Conservation (phyloP, 2,329 filamentous ascomycete genomes). For the Pyricularia grisea region DNA sequence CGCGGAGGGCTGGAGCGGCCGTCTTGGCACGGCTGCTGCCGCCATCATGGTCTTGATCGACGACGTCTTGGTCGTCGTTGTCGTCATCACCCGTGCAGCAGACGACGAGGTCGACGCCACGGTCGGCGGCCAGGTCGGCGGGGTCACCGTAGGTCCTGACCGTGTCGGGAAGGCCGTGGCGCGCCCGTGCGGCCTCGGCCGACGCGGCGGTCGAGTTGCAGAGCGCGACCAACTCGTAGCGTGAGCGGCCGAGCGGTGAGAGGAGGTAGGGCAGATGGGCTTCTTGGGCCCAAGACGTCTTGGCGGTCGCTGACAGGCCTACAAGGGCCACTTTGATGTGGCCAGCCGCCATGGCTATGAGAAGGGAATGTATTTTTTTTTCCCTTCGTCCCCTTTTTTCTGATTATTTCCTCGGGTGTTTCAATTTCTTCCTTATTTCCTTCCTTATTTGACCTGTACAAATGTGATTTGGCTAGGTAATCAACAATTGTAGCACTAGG, state of each 20-base stretch:
- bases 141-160: slow-evolving; percentile 42
- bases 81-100: slow-evolving; percentile 30
- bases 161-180: slow-evolving; percentile 24
- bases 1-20: slow-evolving; percentile 33
- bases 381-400: neutral
- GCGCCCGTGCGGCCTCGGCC: slow-evolving; percentile 29
- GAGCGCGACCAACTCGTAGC: slow-evolving; percentile 40
- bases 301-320: slow-evolving; percentile 9
- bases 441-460: neutral
- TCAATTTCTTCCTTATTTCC: neutral
- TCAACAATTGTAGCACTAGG: no score
- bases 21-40: slow-evolving; percentile 42
- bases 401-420: neutral
- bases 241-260: slow-evolving; percentile 29
- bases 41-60: no score
- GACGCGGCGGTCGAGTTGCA: slow-evolving; percentile 40
- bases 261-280: slow-evolving; percentile 53
- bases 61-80: no score
- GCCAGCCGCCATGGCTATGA: slow-evolving; percentile 3
- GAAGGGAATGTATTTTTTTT: neutral
- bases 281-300: slow-evolving; percentile 9
- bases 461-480: no score
- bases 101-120: slow-evolving; percentile 44
- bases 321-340: slow-evolving; percentile 7
- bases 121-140: slow-evolving; percentile 34